A percentile compares a stretch with the other conserved stretches of the same genome.
Conservation (phyloP, 2,329 filamentous ascomycete species). For the Xylariaceae sp. region DNA sequence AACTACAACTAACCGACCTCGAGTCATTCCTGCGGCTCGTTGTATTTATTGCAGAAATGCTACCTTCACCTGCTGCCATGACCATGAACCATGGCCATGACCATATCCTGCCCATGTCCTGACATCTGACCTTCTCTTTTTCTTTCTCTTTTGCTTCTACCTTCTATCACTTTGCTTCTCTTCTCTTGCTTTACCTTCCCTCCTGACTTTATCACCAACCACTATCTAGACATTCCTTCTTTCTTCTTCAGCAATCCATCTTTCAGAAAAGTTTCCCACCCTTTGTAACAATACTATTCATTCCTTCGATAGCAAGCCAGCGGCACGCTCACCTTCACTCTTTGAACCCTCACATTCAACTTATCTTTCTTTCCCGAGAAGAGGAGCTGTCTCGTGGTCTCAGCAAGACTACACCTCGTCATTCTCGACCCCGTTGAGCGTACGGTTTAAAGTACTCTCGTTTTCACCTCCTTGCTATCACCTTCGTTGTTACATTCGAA, state of each 20-base stretch:
- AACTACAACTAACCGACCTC: no score
- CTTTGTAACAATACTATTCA: neutral
- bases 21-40: no score
- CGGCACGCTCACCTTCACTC: neutral
- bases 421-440: no score
- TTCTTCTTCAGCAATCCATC: neutral
- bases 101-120: conserved; percentile 9
- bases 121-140: conserved; percentile 7
- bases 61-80: no score
- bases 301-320: neutral
- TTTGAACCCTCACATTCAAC: neutral
- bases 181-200: conserved; percentile 1
- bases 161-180: conserved; percentile 9
- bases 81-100: no score
- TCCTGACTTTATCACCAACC: conserved; percentile 7
- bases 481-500: no score
- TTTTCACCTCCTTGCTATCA: no score
- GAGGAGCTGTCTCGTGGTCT: neutral
- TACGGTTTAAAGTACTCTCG: no score
- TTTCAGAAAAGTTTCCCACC: neutral
- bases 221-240: neutral
- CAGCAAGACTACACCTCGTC: no score
- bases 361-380: neutral
- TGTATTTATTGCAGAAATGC: no score
- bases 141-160: conserved; percentile 13